These are phyloP conservation scores for Alternaria rosae DNA, from an alignment of 2,329 filamentous ascomycete species.

Conservation along the genomic window DNA sequence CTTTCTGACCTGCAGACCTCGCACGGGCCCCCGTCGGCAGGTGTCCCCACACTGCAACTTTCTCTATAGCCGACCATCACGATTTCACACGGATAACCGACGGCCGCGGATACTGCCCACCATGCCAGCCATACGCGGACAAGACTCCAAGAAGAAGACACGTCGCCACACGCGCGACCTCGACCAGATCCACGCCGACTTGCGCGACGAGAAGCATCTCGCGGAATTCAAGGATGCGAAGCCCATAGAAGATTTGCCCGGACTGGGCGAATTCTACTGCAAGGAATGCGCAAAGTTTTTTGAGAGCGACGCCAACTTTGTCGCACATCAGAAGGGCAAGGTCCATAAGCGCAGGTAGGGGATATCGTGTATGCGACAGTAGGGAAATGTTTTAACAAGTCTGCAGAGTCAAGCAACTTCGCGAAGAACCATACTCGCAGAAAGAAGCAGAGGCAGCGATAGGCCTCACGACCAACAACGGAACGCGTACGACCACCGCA, in stretches of 20 bases:
- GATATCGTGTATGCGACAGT: too few relatives aligned
- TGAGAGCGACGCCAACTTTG: conserved; percentile 80
- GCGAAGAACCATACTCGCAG: conserved; percentile 85
- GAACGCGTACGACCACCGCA: conserved; percentile 47
- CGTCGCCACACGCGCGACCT: conserved; percentile 72
- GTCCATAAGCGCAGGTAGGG: conserved; percentile 86
- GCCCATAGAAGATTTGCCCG: conserved; percentile 84
- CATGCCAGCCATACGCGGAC: conserved; percentile 61
- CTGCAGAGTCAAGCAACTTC: conserved; percentile 77
- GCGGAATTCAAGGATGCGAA: conserved; percentile 80
- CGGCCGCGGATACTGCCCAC: conserved; percentile 39
- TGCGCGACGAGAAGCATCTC: conserved; percentile 80
- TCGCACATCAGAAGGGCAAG: conserved; percentile 82
- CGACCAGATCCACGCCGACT: conserved; percentile 88
- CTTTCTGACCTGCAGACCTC: conserved; percentile 39
- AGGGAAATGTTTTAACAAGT: conserved; percentile 17
- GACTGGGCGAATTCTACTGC: conserved; percentile 85
- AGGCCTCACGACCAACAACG: conserved; percentile 76
- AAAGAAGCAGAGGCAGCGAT: conserved; percentile 83
- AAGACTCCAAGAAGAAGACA: conserved; percentile 59
- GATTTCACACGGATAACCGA: conserved; percentile 32
- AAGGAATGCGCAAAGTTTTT: conserved; percentile 96
- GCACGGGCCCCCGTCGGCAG: conserved; percentile 15
- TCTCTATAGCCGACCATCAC: conserved; percentile 33
- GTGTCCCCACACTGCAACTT: conserved; percentile 29